Evolutionary conservation across 768 basidiomycete genomes (phyloP), one percentile per base, ranked within the genome.

Genomic region (Baorangia bicolor): DNA sequence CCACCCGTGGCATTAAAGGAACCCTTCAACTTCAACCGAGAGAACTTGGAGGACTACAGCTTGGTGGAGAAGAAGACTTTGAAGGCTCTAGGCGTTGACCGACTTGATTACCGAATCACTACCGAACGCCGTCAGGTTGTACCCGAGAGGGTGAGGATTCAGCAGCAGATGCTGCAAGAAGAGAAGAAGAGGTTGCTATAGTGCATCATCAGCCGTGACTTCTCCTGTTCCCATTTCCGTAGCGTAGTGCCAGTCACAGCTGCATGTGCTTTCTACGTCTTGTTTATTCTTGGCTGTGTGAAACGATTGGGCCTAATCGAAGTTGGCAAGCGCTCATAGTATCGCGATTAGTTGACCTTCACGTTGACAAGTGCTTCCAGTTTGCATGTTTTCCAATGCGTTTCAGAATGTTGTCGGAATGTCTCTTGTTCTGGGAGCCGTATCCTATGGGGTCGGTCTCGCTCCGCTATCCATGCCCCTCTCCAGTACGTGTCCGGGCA

Each of bases 381-480:
- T 23, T 40, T 23, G 9, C 27, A 73, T 73, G 70, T 56, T 58
- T 47, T 56, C 62, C 37, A 63, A 56, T 33, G 62, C 62, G 13
- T 53, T 70, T 45, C 58, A 57, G 55, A 57, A 61, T 52, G 51
- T 72, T 18, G 45, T 60, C 14, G 57, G 46, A 13, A 86, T 92
- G 86, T 79, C 86, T 25, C 72, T 76, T 40, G 66, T 84, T 5
- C 75, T 92, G 39, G 89, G 84, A 40, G 75, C 74, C 21, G 75
- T 78, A 11, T 86, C 87, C 1, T 91, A 92, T 62, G 78, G 75
- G 21, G 77, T 82, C 25, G 94, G 93, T 34, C 83, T 88, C 61
- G 67, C 89, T 34, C 95, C 95, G 1, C 70, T 97, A 34, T 85
- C 82, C 39, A 81, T 92, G 62, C 73, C 81, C 25, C 84, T 90